phyloP scores from a whole-genome alignment of 805 yeast species.

The Wickerhamomyces chambardii region DNA sequence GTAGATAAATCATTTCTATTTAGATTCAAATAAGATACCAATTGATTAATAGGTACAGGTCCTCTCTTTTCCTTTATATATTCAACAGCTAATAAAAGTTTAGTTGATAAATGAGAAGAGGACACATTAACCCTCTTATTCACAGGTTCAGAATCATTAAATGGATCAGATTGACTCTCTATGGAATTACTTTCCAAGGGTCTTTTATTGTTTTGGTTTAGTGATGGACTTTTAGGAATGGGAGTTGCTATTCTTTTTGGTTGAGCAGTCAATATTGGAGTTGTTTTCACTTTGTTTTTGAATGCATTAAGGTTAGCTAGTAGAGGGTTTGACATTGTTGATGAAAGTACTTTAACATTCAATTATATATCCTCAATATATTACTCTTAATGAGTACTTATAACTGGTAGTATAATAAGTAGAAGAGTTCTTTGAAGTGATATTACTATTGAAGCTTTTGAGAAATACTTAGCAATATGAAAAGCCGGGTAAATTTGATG shows the following conservation, averaged over 20 bases:
- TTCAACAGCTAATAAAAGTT: conserved; percentile 86
- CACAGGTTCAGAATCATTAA: conserved; percentile 6
- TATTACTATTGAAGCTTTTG: too few relatives aligned
- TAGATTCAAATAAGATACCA: conserved; percentile 55
- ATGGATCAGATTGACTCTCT: conserved; percentile 20
- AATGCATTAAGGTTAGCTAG: conserved; percentile 58
- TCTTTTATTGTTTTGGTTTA: conserved; percentile 8
- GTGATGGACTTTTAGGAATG: conserved; percentile 2
- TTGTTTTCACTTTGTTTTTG: conserved; percentile 48
- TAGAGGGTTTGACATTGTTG: conserved; percentile 25
- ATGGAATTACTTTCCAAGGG: conserved; percentile 14
- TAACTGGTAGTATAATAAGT: too few relatives aligned
- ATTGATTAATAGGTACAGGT: conserved; percentile 58
- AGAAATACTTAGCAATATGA: too few relatives aligned
- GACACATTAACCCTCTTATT: conserved; percentile 1
- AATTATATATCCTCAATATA: too few relatives aligned
- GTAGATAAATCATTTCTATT: conserved; percentile 36
- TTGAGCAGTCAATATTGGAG: conserved; percentile 36
- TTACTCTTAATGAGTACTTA: too few relatives aligned
- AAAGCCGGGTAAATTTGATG: too few relatives aligned
- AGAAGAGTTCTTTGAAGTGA: too few relatives aligned
- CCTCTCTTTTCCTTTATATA: conserved; percentile 63
- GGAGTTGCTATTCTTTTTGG: conserved; percentile 16
- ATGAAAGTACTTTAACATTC: neutral
- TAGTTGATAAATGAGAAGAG: conserved; percentile 68